Base-by-base conservation (phyloP, 352 stramenopile genomes). In the Phytophthora hybrid region DNA sequence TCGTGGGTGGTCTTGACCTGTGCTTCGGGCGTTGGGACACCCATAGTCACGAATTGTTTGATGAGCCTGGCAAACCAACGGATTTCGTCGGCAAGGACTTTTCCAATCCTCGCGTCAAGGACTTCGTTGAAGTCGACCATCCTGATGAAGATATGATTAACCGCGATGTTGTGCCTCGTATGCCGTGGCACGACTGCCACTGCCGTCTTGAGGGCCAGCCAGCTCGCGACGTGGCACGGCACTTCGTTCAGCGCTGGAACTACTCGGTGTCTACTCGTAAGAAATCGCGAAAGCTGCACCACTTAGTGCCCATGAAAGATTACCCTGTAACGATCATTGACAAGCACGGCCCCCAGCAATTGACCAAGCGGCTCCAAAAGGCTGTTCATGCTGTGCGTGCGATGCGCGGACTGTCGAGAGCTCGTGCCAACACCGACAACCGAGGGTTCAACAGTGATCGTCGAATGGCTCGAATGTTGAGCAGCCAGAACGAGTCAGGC, bases 11-110 rank as follows among this genome's bases (percentile, higher is more conserved):
- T 10, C 76, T 98, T 29, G 94, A 98, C 69, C 66, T 98, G 0
- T 95, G 89, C 74, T 97, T 96, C 76, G 92, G 94, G 29, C 87
- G 94, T 5, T 98, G 83, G 81, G 93, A 98, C 66, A 96, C 84
- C 5, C 53, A 77, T 13, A 67, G 71, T 10, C 90, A 97, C 56
- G 67, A 72, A 44, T 59, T 97, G 34, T 94, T 94, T 76, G 91
- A 97, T 32, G 74, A 91, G 9, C 66, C 79, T 52, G 73, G 53
- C 9, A 71, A 80, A 11, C 75, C 65, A 6, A 90, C 81, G 2
- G 82, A 92, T 56, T 95, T 94, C 55, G 62, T 88, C 14, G 90
- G 90, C 41, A 97, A 97, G 52, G 90, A 97, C 66, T 97, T 85
- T 74, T 95, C 87, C 0, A 97, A 97, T 58, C 90, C 90, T 1